phyloP scores from a whole-genome alignment of 176 grass and related monocot genomes.

The Zizania latifolia region DNA sequence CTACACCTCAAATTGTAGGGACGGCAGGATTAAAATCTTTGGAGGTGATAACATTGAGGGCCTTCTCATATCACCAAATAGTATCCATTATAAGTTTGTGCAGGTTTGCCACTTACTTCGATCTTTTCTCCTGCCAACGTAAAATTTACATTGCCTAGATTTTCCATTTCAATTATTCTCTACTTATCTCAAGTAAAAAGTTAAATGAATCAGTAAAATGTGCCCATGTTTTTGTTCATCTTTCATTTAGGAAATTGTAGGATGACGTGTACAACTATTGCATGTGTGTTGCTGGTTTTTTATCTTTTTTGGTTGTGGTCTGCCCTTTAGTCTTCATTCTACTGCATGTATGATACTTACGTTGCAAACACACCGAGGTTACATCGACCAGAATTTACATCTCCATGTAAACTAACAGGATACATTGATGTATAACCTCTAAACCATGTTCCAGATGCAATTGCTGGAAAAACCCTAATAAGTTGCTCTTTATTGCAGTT shows the following conservation, averaged over 20 bases:
- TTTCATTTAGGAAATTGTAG: not conserved
- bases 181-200: too few species aligned
- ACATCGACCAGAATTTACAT: too few species aligned
- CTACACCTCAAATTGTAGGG: conserved; percentile 40
- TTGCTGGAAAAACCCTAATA: not conserved
- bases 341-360: not conserved
- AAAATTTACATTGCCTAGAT: too few species aligned
- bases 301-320: not conserved
- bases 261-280: not conserved
- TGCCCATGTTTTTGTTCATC: not conserved
- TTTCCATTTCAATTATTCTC: too few species aligned
- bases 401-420: not conserved
- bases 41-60: conserved; percentile 93
- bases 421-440: not conserved
- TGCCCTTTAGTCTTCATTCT: not conserved
- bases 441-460: not conserved
- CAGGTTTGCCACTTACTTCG: conserved; percentile 74
- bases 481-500: conserved; percentile 51
- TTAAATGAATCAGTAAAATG: not conserved
- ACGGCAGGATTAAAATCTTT: conserved; percentile 89
- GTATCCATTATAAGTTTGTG: conserved; percentile 73
- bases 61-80: conserved; percentile 76
- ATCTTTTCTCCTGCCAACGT: too few species aligned
- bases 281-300: not conserved
- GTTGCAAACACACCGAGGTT: too few species aligned